These are phyloP conservation scores for Ustilago lituana DNA, from an alignment of 1,284 basidiomycete species.

Conservation along the genomic window DNA sequence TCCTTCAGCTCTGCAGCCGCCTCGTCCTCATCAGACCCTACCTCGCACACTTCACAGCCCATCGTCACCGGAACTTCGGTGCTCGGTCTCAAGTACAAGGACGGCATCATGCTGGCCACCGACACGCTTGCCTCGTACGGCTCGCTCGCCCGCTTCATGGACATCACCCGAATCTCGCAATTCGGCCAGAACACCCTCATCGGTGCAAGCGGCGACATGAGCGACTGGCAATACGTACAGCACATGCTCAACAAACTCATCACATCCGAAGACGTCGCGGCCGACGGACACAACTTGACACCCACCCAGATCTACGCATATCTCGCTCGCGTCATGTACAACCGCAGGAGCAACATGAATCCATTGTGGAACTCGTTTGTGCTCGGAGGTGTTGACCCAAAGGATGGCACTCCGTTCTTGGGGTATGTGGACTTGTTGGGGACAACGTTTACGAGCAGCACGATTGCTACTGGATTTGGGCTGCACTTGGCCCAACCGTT, in stretches of 20 bases:
- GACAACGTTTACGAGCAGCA: constrained; percentile 92
- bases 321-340: constrained; percentile 90
- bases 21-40: constrained; percentile 37
- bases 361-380: constrained; percentile 96
- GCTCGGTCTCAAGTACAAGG: constrained; percentile 91
- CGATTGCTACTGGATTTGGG: constrained; percentile 96
- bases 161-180: constrained; percentile 84
- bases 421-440: constrained; percentile 96
- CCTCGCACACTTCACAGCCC: constrained; percentile 74
- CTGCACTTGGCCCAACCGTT: constrained; percentile 92
- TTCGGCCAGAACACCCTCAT: constrained; percentile 83
- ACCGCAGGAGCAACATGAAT: constrained; percentile 84
- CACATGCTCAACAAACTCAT: constrained; percentile 69
- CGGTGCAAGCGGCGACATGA: constrained; percentile 95
- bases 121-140: constrained; percentile 98
- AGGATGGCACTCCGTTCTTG: constrained; percentile 69
- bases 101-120: constrained; percentile 98
- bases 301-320: constrained; percentile 94
- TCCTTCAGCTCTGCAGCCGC: constrained; percentile 64
- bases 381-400: constrained; percentile 73
- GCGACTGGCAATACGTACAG: constrained; percentile 95
- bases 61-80: constrained; percentile 97
- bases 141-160: constrained; percentile 95
- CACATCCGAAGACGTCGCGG: constrained; percentile 78
- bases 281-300: constrained; percentile 85